Percentiles rank a stretch among this genome's conserved stretches.
phyloP scores from a whole-genome alignment of 768 basidiomycete species.

The Lyophyllum semitale region DNA sequence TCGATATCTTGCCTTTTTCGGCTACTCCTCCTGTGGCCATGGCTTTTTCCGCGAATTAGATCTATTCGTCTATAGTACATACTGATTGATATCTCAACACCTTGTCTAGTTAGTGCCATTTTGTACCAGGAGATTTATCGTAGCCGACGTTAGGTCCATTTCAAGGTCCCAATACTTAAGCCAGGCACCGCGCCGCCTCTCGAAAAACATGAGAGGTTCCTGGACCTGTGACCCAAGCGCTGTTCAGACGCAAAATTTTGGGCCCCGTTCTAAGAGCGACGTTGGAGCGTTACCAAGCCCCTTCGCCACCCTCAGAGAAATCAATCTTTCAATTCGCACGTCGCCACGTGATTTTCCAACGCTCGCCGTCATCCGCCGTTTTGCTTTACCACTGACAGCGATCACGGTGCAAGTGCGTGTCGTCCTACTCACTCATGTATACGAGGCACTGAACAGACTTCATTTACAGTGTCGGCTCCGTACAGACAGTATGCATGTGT shows the following conservation, averaged over 20 bases:
- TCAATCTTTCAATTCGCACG: neutral
- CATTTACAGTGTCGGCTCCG: slow-evolving; percentile 52
- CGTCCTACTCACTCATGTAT: neutral
- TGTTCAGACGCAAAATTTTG: too few relatives aligned
- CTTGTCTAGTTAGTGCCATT: neutral
- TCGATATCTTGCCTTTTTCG: slow-evolving; percentile 41
- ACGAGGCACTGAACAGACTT: neutral
- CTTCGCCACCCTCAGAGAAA: neutral
- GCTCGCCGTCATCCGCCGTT: neutral
- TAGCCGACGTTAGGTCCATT: too few relatives aligned
- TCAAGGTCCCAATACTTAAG: too few relatives aligned
- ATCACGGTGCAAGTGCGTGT: slow-evolving; percentile 1
- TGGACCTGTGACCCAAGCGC: too few relatives aligned
- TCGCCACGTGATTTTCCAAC: neutral
- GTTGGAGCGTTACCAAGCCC: neutral
- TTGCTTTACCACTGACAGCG: slow-evolving; percentile 2
- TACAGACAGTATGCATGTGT: slow-evolving; percentile 60
- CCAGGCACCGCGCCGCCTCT: too few relatives aligned
- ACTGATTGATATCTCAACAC: neutral
- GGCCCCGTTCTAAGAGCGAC: too few relatives aligned
- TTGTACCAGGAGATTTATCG: too few relatives aligned
- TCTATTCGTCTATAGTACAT: too few relatives aligned
- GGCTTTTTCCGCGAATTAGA: slow-evolving; percentile 9
- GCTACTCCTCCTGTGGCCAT: slow-evolving; percentile 20
- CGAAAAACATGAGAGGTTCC: too few relatives aligned